These are phyloP conservation scores for Neospora caninum DNA, from an alignment of 169 alveolate genomes.

Conservation along the genomic window DNA sequence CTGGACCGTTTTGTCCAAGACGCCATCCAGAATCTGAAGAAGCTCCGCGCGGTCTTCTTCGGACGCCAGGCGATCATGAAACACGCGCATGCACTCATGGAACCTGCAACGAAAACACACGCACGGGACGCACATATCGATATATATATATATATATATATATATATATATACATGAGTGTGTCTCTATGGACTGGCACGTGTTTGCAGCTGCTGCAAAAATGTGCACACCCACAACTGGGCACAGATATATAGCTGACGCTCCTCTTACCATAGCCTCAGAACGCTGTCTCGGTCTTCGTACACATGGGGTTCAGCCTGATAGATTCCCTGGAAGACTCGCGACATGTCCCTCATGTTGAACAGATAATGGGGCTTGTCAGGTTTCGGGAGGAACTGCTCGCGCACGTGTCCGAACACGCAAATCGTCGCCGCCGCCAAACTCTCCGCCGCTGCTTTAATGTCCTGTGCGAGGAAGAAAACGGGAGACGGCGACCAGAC, in stretches of 20 bases:
- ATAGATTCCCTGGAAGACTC: slow-evolving; percentile 92
- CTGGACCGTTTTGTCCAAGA: slow-evolving; percentile 77
- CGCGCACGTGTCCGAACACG: slow-evolving; percentile 73
- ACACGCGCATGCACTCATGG: slow-evolving; percentile 93
- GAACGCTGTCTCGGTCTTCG: slow-evolving; percentile 86
- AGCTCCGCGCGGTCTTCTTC: slow-evolving; percentile 85
- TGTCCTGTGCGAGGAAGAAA: slow-evolving; percentile 59
- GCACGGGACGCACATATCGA: not conserved
- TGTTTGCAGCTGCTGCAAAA: too few species aligned
- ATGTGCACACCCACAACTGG: too few species aligned
- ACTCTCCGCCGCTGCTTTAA: slow-evolving; percentile 80
- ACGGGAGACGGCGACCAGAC: not conserved
- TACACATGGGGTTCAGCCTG: slow-evolving; percentile 85
- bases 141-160: too few species aligned
- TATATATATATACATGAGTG: too few species aligned
- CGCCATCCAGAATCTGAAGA: slow-evolving; percentile 78
- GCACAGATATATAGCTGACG: too few species aligned
- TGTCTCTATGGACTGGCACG: too few species aligned
- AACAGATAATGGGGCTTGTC: slow-evolving; percentile 93
- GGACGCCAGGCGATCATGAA: slow-evolving; percentile 88
- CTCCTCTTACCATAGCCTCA: slow-evolving; percentile 61
- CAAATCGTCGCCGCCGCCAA: slow-evolving; percentile 72
- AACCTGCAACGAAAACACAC: slow-evolving; percentile 78
- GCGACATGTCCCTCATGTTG: slow-evolving; percentile 94
- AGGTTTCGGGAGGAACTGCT: slow-evolving; percentile 92